Conservation (phyloP, 768 basidiomycete species). For the Panaeolus cyanescens region DNA sequence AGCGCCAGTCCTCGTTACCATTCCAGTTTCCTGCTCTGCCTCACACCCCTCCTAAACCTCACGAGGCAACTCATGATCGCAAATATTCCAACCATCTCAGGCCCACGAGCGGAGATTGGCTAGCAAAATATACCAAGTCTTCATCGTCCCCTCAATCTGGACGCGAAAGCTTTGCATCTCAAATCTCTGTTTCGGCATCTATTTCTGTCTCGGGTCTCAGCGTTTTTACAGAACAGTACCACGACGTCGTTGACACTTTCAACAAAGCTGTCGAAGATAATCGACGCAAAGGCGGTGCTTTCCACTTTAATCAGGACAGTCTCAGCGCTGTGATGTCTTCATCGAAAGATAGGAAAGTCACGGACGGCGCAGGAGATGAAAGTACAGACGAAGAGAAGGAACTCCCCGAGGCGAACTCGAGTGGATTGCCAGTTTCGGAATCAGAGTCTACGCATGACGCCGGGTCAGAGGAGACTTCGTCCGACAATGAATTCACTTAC, state of each 20-base stretch:
- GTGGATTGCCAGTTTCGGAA: not conserved
- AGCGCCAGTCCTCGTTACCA: not conserved
- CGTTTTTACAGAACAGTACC: not conserved
- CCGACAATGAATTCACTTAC: not conserved
- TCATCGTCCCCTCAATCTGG: not conserved
- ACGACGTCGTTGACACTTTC: not conserved
- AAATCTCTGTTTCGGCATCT: not conserved
- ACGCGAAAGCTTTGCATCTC: not conserved
- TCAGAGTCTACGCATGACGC: not conserved
- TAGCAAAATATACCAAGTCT: not conserved
- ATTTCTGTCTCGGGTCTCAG: not conserved
- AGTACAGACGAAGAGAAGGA: not conserved
- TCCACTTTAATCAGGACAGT: not conserved
- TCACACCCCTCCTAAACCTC: not conserved
- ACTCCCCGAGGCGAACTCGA: not conserved
- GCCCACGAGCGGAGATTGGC: not conserved
- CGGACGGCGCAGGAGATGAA: not conserved
- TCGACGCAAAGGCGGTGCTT: not conserved
- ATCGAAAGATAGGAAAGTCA: not conserved
- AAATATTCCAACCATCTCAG: not conserved
- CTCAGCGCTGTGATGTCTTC: not conserved
- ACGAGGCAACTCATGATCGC: not conserved
- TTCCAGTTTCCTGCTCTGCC: not conserved
- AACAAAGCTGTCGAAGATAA: not conserved
- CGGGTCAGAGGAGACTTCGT: not conserved